A percentile compares a stretch with the other conserved stretches of the same genome.
phyloP scores from a whole-genome alignment of 345 rosid species.

The Ceriops zippeliana region DNA sequence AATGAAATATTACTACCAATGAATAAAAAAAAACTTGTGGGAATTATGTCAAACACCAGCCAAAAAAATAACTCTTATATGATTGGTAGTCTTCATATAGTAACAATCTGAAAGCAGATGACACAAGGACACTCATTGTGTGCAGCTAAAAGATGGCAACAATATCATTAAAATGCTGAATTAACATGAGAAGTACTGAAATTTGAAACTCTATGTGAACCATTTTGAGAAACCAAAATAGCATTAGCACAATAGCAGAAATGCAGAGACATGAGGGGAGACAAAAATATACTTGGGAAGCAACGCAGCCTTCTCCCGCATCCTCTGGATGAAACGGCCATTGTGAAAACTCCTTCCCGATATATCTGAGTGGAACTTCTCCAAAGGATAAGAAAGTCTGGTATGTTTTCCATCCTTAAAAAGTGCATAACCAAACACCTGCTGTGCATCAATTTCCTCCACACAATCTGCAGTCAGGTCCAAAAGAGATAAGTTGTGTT shows the following conservation, averaged over 20 bases:
- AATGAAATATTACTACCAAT: not conserved
- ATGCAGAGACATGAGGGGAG: not conserved
- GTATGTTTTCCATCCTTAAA: constrained; percentile 27
- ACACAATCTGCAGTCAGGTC: constrained; percentile 22
- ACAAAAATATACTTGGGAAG: constrained; percentile 25
- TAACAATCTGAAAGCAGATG: not conserved
- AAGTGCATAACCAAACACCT: constrained; percentile 31
- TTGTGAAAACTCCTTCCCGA: constrained; percentile 33
- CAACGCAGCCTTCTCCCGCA: constrained; percentile 27
- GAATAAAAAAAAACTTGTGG: not conserved
- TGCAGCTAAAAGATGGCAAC: not conserved
- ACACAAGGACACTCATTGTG: not conserved
- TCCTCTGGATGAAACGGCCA: constrained; percentile 30
- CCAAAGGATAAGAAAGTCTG: constrained; percentile 29
- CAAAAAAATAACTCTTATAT: not conserved
- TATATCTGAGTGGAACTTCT: constrained; percentile 26
- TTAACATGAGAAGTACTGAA: not conserved
- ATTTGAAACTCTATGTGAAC: not conserved
- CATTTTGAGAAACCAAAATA: not conserved
- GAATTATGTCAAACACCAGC: too few species aligned
- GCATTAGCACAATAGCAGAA: not conserved
- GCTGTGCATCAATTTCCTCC: constrained; percentile 27
- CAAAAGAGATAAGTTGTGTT: not conserved
- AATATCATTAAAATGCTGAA: not conserved
- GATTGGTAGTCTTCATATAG: not conserved